A percentile compares a stretch with the other conserved stretches of the same genome.
These are phyloP conservation scores for Talaromyces liani DNA, from an alignment of 495 filamentous ascomycete species.

Conservation along the genomic window DNA sequence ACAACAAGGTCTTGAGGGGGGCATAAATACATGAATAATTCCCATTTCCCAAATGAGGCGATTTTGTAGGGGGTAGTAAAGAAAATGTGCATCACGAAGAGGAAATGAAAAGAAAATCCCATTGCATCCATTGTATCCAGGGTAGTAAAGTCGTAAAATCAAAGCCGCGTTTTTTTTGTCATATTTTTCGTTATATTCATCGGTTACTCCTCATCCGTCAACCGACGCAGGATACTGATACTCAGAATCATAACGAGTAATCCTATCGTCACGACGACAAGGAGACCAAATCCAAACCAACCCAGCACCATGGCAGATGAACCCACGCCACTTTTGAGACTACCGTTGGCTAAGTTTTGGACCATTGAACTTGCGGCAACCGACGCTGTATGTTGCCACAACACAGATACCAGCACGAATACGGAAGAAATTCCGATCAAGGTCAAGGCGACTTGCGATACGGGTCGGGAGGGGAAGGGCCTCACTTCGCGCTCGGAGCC, in stretches of 20 bases:
- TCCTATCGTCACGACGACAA: slow-evolving; percentile 91
- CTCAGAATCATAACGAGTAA: slow-evolving; percentile 93
- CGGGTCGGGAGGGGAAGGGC: slow-evolving; percentile 61
- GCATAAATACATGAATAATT: slow-evolving; percentile 7
- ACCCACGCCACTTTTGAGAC: slow-evolving; percentile 80
- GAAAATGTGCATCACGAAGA: slow-evolving; percentile 3
- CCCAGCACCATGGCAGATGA: slow-evolving; percentile 91
- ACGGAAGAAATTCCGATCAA: slow-evolving; percentile 61
- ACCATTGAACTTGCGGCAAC: slow-evolving; percentile 89
- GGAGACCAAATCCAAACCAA: slow-evolving; percentile 89
- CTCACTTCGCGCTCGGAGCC: slow-evolving; percentile 56
- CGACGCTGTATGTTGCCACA: slow-evolving; percentile 84
- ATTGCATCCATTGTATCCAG: neutral
- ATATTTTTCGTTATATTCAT: neutral
- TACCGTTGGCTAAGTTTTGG: slow-evolving; percentile 92
- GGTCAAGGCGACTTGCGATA: slow-evolving; percentile 58
- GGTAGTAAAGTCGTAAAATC: neutral
- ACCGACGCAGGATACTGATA: slow-evolving; percentile 58
- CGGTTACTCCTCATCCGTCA: slow-evolving; percentile 39
- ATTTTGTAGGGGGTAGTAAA: neutral
- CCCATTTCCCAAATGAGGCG: neutral
- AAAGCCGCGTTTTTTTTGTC: neutral
- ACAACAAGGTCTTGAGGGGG: neutral
- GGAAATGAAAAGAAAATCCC: neutral
- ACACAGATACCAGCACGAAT: slow-evolving; percentile 62